Percentiles rank a stretch among this genome's conserved stretches.
These are phyloP conservation scores for Thelephora aurantiotincta DNA, from an alignment of 768 basidiomycete species.

Conservation along the genomic window DNA sequence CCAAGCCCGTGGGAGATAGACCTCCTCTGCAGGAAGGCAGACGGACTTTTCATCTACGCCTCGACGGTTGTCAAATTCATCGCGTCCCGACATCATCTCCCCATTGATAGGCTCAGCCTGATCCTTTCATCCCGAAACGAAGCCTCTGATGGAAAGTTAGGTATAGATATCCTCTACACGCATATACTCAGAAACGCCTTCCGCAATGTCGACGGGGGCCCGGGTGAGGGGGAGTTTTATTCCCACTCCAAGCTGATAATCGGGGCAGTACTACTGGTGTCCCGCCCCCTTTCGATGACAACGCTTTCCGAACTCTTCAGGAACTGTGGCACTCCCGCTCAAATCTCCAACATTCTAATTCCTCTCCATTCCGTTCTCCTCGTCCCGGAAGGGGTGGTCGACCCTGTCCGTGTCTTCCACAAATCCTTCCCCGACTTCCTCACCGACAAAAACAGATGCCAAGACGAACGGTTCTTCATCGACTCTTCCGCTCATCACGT, in stretches of 20 bases:
- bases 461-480: slow-evolving; percentile 3
- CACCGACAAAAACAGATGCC: slow-evolving; percentile 4
- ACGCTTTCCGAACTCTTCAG: not conserved
- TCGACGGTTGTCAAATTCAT: slow-evolving; percentile 11
- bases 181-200: slow-evolving; percentile 1
- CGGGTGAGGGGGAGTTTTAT: not conserved
- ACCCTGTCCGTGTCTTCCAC: slow-evolving; percentile 8
- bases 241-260: not conserved
- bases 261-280: not conserved
- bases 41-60: slow-evolving; percentile 12
- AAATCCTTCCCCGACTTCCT: slow-evolving; percentile 13
- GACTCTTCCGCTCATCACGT: slow-evolving; percentile 1
- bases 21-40: not conserved
- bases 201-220: too few species aligned
- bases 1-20: slow-evolving; percentile 1
- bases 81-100: slow-evolving; percentile 2
- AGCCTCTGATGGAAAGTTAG: slow-evolving; percentile 1
- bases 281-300: too few species aligned
- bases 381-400: slow-evolving; percentile 3
- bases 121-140: not conserved
- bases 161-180: slow-evolving; percentile 8
- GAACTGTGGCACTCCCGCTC: not conserved
- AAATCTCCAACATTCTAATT: slow-evolving; percentile 2
- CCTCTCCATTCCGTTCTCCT: slow-evolving; percentile 9
- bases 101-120: not conserved